Conservation (phyloP, 257 asterid species). For the Scutellaria minor region DNA sequence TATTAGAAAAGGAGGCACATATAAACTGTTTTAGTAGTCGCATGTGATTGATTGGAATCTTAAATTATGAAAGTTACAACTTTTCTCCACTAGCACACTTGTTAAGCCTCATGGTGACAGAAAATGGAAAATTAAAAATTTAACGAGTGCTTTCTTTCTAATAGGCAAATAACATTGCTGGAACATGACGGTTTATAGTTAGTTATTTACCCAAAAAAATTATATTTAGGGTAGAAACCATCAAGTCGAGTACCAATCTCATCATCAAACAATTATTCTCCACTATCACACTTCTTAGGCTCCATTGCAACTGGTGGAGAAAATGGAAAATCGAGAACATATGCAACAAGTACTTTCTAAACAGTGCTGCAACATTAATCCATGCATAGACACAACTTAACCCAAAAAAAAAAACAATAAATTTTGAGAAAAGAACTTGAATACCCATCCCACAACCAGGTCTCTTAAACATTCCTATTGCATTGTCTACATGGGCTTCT, state of each 20-base stretch:
- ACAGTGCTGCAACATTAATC: background rate
- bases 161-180: background rate
- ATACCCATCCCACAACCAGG: background rate
- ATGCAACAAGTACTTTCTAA: background rate
- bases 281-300: background rate
- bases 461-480: background rate
- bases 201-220: too few relatives aligned
- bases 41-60: background rate
- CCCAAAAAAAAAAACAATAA: background rate
- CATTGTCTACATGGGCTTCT: slow-evolving; percentile 28
- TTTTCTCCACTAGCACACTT: background rate
- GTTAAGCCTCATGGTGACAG: background rate
- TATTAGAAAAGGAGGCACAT: background rate
- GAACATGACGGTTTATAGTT: too few relatives aligned
- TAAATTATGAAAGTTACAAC: background rate
- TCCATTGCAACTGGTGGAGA: background rate
- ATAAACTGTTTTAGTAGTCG: slow-evolving; percentile 5
- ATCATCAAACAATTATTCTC: background rate
- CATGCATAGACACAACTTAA: background rate
- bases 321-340: background rate
- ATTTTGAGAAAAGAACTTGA: background rate
- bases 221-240: too few relatives aligned
- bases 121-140: background rate
- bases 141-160: background rate
- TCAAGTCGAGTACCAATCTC: too few relatives aligned